Evolutionary conservation across 2,329 filamentous ascomycete genomes (phyloP), one percentile per base, ranked within the genome.

Genomic region (Rasamsonia emersonii): DNA sequence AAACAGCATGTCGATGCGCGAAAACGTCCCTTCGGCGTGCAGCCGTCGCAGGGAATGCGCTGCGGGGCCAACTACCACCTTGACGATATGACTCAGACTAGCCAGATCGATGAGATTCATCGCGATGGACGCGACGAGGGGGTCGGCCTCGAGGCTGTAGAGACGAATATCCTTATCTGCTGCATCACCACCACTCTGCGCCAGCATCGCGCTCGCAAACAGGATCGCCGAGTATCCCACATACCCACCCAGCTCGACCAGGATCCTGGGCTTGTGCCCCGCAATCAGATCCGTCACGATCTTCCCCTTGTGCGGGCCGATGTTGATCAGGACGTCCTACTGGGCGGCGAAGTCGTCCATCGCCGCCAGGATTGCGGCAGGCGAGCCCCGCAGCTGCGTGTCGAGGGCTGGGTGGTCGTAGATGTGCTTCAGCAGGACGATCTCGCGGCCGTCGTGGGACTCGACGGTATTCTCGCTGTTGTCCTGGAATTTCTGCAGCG

Each of bases 151-250:
- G 18, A 61, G 52, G 1, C 50, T 55, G 40, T 56, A 62, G n/a
- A 61, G 45, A 7, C 50, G 46, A 15, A 47, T 39, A 5, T 44
- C 45, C 5, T 21, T n/a, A n/a, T n/a, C n/a, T n/a, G n/a, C n/a
- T n/a, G n/a, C n/a, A n/a, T n/a, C n/a, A n/a, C n/a, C n/a, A n/a
- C 78, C 79, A 11, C 77, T 78, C 3, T 68, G 67, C 29, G 67
- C 61, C 33, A 70, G 69, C 8, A 83, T 57, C 2, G 77, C 75
- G 18, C 73, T 64, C 23, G 72, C 79, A 46, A 86, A 86, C 1
- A 84, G 67, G 36, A 88, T 73, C 36, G 77, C 77, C 0, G 82
- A 86, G 62, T 88, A 88, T 25, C 82, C 83, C n/a, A 85, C 69
- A 53, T 88, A 88, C 17, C 80, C 79, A 23, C 83, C 82, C 0